Conservation (phyloP, 2,329 filamentous ascomycete species). For the Fusarium albosuccineum region DNA sequence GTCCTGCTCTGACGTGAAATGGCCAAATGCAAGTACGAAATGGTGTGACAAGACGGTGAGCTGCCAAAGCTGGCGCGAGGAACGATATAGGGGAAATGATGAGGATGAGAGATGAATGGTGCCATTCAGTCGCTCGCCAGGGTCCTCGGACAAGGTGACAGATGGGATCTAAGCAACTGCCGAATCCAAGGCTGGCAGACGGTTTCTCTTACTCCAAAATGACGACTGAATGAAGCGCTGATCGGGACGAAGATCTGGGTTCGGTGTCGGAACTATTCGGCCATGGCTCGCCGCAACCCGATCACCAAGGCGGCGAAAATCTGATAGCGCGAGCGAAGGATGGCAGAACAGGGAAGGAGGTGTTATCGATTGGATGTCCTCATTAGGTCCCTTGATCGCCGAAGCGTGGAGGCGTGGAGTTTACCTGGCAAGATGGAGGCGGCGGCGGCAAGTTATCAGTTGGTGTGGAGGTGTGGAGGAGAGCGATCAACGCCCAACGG, state of each 20-base stretch:
- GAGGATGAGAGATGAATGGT: conserved; percentile 8
- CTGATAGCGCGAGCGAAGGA: conserved; percentile 9
- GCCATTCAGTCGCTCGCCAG: background rate
- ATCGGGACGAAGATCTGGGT: conserved; percentile 21
- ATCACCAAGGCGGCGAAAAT: background rate
- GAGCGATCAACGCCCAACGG: conserved; percentile 12
- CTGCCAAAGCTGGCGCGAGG: background rate
- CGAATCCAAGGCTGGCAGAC: conserved; percentile 11
- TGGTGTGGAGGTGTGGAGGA: conserved; percentile 18
- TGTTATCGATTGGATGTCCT: conserved; percentile 23
- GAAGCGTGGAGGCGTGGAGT: conserved; percentile 23
- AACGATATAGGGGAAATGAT: background rate
- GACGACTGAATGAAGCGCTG: conserved; percentile 27
- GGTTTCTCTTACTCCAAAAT: conserved; percentile 9
- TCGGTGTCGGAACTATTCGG: background rate
- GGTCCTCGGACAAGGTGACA: background rate
- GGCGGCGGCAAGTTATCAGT: conserved; percentile 13
- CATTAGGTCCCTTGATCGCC: conserved; percentile 36
- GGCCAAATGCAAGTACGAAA: conserved; percentile 29
- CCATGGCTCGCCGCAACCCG: background rate
- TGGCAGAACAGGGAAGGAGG: background rate
- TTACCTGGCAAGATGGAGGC: conserved; percentile 13
- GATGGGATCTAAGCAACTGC: conserved; percentile 18
- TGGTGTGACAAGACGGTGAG: conserved; percentile 28
- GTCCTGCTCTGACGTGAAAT: conserved; percentile 28